Evolutionary conservation across 148 eudicot genomes (phyloP).

Genomic region (Rhododendron griersonianum): DNA sequence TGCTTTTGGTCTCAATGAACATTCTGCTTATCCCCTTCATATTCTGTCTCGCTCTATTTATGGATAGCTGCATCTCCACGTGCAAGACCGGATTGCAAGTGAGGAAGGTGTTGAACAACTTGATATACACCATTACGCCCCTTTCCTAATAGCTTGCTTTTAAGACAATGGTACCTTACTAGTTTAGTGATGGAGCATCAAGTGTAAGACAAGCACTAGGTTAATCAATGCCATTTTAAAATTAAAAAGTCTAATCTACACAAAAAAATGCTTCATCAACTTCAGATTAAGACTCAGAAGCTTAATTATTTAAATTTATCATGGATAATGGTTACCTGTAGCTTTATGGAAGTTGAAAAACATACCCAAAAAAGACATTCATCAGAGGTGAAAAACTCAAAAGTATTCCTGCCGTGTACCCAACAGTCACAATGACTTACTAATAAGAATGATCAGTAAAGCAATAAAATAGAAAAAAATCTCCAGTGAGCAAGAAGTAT

Average conservation of each 20-base stretch:
- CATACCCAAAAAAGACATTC: constrained; percentile 8
- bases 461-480: neutral
- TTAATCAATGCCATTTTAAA: neutral
- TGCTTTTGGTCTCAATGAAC: neutral
- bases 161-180: neutral
- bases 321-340: neutral
- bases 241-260: neutral
- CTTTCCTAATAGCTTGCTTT: neutral
- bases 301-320: neutral
- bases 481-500: neutral
- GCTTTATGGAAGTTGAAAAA: neutral
- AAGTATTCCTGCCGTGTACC: constrained; percentile 6
- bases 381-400: constrained; percentile 11
- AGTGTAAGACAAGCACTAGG: neutral
- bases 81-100: neutral
- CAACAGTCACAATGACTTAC: constrained; percentile 1
- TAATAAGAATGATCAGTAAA: neutral
- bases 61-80: neutral
- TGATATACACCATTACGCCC: neutral
- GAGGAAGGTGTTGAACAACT: neutral
- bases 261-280: neutral
- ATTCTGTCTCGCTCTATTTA: neutral
- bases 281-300: neutral
- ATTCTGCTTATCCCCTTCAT: neutral
- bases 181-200: neutral